Evolutionary conservation across 23 red algal species (phyloP), one percentile per base, ranked within the genome.

Genomic region (Gracilaria gracilis): DNA sequence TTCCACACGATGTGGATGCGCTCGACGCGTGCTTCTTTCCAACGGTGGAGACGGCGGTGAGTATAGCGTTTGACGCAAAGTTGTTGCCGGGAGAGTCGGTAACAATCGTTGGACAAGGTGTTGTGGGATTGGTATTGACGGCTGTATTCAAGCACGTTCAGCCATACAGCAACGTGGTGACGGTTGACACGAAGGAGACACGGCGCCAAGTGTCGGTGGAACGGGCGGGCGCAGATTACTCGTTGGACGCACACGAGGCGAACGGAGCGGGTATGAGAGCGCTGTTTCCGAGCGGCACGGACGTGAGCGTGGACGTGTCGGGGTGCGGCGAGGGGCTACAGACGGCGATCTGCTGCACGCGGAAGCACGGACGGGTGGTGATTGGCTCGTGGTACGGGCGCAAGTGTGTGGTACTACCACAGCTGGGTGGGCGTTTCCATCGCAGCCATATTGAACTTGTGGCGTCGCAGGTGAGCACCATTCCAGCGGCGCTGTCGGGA

Each of bases 81-180:
- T 2, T 85, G 32, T 47, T 82, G 17, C 94, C 84, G 9, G 94
- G 94, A 15, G 94, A 91, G 31, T 31, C 48, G 16, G 82, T 92
- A 8, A 79, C 88, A 15, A 79, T 96, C 21, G 83, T 96, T 57
- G 94, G 94, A n/a, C 94, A 96, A 74, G 94, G 94, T 28, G 37
- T 85, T 42, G 82, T 96, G 24, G 94, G 94, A 34, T 82, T 96
- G 27, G 75, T 92, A 5, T 36, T 90, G 25, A 86, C 80, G 23
- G 50, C 88, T 7, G 79, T 88, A 12, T 19, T 90, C 9, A 48
- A 42, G 7, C 62, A 21, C 3, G 23, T 79, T 20, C 61, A 96
- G 50, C 87, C 87, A 19, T 87, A 81, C 57, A 72, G 54, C 25
- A 39, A 15, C 17, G 38, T 94, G 31, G 49, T 88, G 12, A 77